Evolutionary conservation across 176 grass and related monocot genomes (phyloP), one percentile per base, ranked within the genome.

Genomic region (Eleusine indica): DNA sequence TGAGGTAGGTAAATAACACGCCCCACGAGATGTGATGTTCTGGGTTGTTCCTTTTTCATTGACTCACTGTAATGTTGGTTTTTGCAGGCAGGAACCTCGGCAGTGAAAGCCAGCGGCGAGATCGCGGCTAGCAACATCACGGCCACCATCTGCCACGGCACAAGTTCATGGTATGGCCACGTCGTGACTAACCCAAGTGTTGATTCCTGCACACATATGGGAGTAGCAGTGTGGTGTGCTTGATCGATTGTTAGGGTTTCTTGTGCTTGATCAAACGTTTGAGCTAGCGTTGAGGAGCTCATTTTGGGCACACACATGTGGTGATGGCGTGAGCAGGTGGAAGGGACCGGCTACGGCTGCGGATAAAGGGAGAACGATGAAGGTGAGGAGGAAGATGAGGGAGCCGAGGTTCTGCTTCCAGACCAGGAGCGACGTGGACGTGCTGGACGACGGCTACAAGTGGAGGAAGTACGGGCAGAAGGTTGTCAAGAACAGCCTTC

Each of bases 401-500:
- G 92, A 94, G 65, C 92, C 92, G 30, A 91, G 92, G 70, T 94
- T 94, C 74, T 94, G 89, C 92, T 94, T 94, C 87, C 92, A 94
- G 72, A 94, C 92, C 44, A 94, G 92, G 82, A 94, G 92, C 76
- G 89, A 94, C 64, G 87, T 94, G n/a, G 89, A 94, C 83, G 89
- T 94, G 8, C 71, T 94, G 41, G 92, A 94, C 73, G 92, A 94
- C 53, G 92, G 92, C n/a, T 94, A 94, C 89, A 94, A 91, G 75
- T 94, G 92, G 92, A 85, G 92, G 70, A 94, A 94, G 80, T 94
- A 94, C 57, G 92, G 92, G 17, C 92, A 94, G 80, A 94, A 94
- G 87, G 87, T 94, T 87, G 92, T 94, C 77, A 94, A 94, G 87
- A 94, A 94, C 83, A 94, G 89, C 70, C 87, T 94, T 9, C 92